Conservation (phyloP, 2,329 filamentous ascomycete genomes). For the Ilyonectria robusta region DNA sequence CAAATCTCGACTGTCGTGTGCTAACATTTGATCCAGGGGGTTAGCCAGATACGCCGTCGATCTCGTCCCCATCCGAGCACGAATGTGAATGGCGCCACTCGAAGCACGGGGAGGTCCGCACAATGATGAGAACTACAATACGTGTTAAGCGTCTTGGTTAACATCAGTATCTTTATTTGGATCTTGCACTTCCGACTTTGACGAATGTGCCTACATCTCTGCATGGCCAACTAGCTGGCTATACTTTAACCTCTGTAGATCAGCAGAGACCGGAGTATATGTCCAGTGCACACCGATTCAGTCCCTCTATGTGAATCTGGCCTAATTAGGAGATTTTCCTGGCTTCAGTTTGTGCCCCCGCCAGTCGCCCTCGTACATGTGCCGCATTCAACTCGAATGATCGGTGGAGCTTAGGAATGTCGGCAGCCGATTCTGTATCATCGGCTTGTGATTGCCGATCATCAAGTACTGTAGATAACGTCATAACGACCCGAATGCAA, state of each 20-base stretch:
- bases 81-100: neutral
- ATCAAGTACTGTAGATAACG: neutral
- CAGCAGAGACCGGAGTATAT: neutral
- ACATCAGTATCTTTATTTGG: neutral
- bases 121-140: neutral
- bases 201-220: too few relatives aligned
- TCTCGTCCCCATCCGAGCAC: conserved; percentile 9
- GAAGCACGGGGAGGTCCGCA: neutral
- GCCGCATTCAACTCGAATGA: neutral
- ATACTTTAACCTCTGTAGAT: neutral
- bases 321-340: neutral
- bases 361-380: neutral
- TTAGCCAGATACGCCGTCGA: conserved; percentile 28
- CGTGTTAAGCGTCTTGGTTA: neutral
- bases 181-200: neutral
- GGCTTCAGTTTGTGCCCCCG: neutral
- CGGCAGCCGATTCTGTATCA: neutral
- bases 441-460: neutral
- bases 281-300: neutral
- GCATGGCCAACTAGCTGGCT: too few relatives aligned
- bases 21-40: conserved; percentile 47
- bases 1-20: neutral
- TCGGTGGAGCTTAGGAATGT: neutral
- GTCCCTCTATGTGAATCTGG: neutral
- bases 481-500: neutral